Conservation (phyloP, 140 eudicot species). For the Stevia rebaudiana region DNA sequence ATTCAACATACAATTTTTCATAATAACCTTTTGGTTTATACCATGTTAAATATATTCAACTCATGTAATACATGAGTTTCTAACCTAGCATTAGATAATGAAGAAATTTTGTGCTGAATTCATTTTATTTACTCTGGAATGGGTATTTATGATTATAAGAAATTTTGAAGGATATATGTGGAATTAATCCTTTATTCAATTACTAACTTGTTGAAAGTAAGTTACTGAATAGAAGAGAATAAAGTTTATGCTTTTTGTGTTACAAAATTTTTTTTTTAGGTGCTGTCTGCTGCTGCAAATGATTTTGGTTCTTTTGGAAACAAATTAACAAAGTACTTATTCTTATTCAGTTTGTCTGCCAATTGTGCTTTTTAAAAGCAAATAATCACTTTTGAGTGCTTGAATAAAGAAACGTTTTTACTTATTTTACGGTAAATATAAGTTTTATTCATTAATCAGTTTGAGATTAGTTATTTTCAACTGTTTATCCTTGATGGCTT, state of each 20-base stretch:
- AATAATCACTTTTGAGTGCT: not conserved
- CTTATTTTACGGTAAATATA: not conserved
- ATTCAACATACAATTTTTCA: too few relatives aligned
- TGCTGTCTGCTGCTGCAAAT: not conserved
- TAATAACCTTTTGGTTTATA: too few relatives aligned
- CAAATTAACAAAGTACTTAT: not conserved
- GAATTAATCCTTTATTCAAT: not conserved
- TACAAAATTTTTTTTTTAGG: not conserved
- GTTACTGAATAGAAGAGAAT: not conserved
- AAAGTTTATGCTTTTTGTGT: not conserved
- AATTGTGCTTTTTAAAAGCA: not conserved
- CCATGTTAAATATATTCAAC: too few relatives aligned
- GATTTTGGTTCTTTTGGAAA: not conserved
- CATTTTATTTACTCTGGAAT: not conserved
- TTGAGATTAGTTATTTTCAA: not conserved
- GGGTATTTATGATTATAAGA: not conserved
- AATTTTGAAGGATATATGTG: not conserved
- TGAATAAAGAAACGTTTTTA: not conserved
- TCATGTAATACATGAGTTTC: too few relatives aligned
- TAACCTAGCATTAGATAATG: too few relatives aligned
- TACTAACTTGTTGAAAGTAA: not conserved
- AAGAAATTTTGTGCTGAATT: too few relatives aligned
- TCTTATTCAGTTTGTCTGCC: not conserved
- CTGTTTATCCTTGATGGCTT: not conserved
- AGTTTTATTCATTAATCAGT: not conserved